Conservation (phyloP, 2,329 filamentous ascomycete genomes). For the Fusarium sp. region DNA sequence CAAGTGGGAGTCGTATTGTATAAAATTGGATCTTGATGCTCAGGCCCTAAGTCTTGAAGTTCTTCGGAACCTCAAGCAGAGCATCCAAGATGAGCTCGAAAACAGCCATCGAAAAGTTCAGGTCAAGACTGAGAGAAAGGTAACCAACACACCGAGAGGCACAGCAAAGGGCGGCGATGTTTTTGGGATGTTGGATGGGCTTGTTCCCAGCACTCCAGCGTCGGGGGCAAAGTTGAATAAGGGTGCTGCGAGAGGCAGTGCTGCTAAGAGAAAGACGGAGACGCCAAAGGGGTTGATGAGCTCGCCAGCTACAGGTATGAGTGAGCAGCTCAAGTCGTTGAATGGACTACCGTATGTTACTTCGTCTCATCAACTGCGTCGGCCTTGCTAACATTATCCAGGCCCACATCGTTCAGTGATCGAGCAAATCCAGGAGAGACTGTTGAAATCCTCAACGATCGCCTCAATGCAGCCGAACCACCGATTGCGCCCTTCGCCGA, state of each 20-base stretch:
- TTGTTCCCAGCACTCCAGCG: slow-evolving; percentile 70
- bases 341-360: slow-evolving; percentile 41
- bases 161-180: slow-evolving; percentile 69
- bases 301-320: slow-evolving; percentile 47
- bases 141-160: slow-evolving; percentile 69
- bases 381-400: slow-evolving; percentile 16
- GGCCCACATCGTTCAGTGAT: slow-evolving; percentile 67
- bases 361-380: too few species aligned
- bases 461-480: slow-evolving; percentile 71
- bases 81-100: slow-evolving; percentile 84
- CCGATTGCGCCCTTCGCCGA: slow-evolving; percentile 77
- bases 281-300: slow-evolving; percentile 42
- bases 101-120: slow-evolving; percentile 73
- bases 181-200: slow-evolving; percentile 81
- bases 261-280: slow-evolving; percentile 46
- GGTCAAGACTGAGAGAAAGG: slow-evolving; percentile 69
- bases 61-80: slow-evolving; percentile 82
- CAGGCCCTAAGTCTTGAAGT: slow-evolving; percentile 72
- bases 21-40: slow-evolving; percentile 89
- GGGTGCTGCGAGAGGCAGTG: slow-evolving; percentile 41
- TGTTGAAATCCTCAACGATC: slow-evolving; percentile 82
- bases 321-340: slow-evolving; percentile 46
- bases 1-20: slow-evolving; percentile 98
- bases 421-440: slow-evolving; percentile 82
- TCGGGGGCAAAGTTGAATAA: slow-evolving; percentile 54